Conservation (phyloP, 2,329 filamentous ascomycete genomes). For the Alternaria conjuncta region DNA sequence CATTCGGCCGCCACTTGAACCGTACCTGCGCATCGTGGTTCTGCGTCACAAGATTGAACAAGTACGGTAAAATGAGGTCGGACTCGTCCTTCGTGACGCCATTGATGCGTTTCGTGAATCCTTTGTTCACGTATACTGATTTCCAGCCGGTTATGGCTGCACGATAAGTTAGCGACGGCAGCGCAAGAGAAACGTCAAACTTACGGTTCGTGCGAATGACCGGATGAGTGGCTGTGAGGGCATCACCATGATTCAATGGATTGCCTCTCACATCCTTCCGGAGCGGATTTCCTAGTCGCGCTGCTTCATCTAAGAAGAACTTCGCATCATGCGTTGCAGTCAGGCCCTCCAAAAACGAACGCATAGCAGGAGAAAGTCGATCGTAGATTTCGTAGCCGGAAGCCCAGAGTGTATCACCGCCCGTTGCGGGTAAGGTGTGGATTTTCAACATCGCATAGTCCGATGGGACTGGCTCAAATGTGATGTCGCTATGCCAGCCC, state of each 20-base stretch:
- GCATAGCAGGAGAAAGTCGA: constrained; percentile 56
- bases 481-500: constrained; percentile 61
- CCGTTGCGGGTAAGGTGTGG: constrained; percentile 42
- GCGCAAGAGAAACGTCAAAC: not conserved
- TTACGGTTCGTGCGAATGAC: constrained; percentile 66
- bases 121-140: constrained; percentile 45
- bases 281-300: constrained; percentile 35
- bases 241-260: constrained; percentile 61
- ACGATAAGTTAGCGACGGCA: not conserved
- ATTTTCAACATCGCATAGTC: constrained; percentile 50
- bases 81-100: constrained; percentile 55
- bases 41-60: constrained; percentile 53
- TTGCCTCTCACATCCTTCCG: constrained; percentile 50
- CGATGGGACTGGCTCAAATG: constrained; percentile 51
- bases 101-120: constrained; percentile 51
- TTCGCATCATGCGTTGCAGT: constrained; percentile 53
- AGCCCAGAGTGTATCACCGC: constrained; percentile 48
- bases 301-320: constrained; percentile 39
- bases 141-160: constrained; percentile 67
- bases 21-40: constrained; percentile 62
- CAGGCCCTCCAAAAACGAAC: constrained; percentile 56
- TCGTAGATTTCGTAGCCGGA: constrained; percentile 58
- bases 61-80: constrained; percentile 51
- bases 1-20: constrained; percentile 52
- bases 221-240: constrained; percentile 61